phyloP scores from a whole-genome alignment of 176 grass and related monocot genomes.

The Zea mays region Zm-B73-REFERENCE-NAM-5.0 NC_050104.1:19315501-19316000 shows the following conservation, averaged over 20 bases:
- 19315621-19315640: slow-evolving; percentile 58
- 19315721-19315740: slow-evolving; percentile 99
- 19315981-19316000: slow-evolving; percentile 80
- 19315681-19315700: slow-evolving; percentile 11
- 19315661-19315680: background rate
- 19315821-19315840: slow-evolving; percentile 26
- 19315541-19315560: slow-evolving; percentile 88
- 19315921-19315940: slow-evolving; percentile 79
- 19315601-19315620: slow-evolving; percentile 90
- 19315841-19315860: slow-evolving; percentile 16
- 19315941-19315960: slow-evolving; percentile 71
- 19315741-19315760: slow-evolving; percentile 90
- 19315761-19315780: slow-evolving; percentile 78
- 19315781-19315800: slow-evolving; percentile 84
- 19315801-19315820: slow-evolving; percentile 51
- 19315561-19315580: slow-evolving; percentile 89
- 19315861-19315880: slow-evolving; percentile 20
- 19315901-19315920: slow-evolving; percentile 98
- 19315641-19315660: background rate
- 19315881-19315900: slow-evolving; percentile 31
- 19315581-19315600: slow-evolving; percentile 94
- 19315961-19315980: slow-evolving; percentile 79
- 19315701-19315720: slow-evolving; percentile 47
- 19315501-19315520: slow-evolving; percentile 98
- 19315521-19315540: slow-evolving; percentile 93